phyloP scores from a whole-genome alignment of 2,329 filamentous ascomycete genomes.

The Alternaria novae-zelandiae region DNA sequence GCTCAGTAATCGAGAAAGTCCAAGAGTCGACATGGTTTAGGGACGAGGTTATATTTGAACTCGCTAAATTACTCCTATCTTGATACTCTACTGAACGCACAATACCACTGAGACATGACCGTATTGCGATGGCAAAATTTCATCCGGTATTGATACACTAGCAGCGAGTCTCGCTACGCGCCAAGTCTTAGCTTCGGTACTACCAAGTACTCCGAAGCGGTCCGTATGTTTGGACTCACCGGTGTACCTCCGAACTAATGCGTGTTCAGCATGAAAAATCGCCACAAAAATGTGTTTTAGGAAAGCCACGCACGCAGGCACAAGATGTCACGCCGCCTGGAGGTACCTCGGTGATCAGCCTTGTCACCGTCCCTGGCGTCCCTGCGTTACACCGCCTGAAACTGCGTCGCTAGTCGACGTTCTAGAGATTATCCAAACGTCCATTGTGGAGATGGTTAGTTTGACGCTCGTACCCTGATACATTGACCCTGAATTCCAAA shows the following conservation, averaged over 20 bases:
- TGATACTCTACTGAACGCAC: not conserved
- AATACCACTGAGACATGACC: not conserved
- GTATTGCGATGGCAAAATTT: not conserved
- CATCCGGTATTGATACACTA: not conserved
- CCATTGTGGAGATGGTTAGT: not conserved
- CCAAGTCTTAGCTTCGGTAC: not conserved
- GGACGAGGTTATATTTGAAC: not conserved
- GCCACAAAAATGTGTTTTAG: not conserved
- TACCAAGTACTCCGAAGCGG: not conserved
- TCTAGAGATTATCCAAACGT: not conserved
- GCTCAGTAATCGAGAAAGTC: not conserved
- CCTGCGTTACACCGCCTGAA: not conserved
- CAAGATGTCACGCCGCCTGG: not conserved
- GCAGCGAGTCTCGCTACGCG: not conserved
- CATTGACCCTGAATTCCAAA: not conserved
- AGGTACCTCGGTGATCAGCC: not conserved
- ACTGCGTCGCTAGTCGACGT: not conserved
- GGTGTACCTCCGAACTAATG: not conserved
- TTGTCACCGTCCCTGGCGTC: not conserved
- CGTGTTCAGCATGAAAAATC: not conserved
- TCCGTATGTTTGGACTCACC: not conserved
- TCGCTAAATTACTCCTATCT: not conserved
- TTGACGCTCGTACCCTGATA: not conserved
- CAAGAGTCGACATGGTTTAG: not conserved
- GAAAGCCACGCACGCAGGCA: not conserved